phyloP scores from a whole-genome alignment of 1,284 basidiomycete species.

The Blastosporella zonata region DNA sequence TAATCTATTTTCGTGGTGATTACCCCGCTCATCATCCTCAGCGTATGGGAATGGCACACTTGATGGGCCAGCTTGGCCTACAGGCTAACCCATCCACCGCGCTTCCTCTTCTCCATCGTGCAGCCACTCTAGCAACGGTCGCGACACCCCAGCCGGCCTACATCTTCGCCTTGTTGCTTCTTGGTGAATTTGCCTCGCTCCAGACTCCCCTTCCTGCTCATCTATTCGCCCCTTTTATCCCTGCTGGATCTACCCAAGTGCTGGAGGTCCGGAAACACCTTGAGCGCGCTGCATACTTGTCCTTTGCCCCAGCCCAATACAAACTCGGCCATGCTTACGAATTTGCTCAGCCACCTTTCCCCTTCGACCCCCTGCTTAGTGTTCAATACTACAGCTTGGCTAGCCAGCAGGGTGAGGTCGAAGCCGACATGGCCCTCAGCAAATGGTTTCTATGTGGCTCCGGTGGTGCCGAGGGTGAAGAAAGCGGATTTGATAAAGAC shows the following conservation, averaged over 20 bases:
- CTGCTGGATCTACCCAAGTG: constrained; percentile 38
- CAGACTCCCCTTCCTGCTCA: constrained; percentile 53
- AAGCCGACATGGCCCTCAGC: constrained; percentile 93
- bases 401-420: constrained; percentile 80
- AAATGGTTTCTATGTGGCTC: constrained; percentile 90
- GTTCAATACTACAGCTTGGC: constrained; percentile 93
- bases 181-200: constrained; percentile 71
- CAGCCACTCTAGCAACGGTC: constrained; percentile 74
- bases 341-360: constrained; percentile 82
- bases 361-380: constrained; percentile 85
- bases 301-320: constrained; percentile 89
- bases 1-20: constrained; percentile 7
- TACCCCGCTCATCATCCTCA: constrained; percentile 27
- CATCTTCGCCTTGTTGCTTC: constrained; percentile 79
- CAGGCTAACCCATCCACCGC: constrained; percentile 54
- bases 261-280: constrained; percentile 58
- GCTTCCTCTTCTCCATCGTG: constrained; percentile 70
- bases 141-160: constrained; percentile 86
- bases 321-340: constrained; percentile 93
- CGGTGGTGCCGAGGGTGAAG: constrained; percentile 56
- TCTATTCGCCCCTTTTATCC: constrained; percentile 52
- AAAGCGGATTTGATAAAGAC: constrained; percentile 78
- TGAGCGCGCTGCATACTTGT: constrained; percentile 82
- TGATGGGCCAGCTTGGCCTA: constrained; percentile 83
- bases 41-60: constrained; percentile 88